A percentile compares a stretch with the other conserved stretches of the same genome.
Evolutionary conservation across 495 filamentous ascomycete genomes (phyloP).

Genomic region (Aspergillus ostianus): DNA sequence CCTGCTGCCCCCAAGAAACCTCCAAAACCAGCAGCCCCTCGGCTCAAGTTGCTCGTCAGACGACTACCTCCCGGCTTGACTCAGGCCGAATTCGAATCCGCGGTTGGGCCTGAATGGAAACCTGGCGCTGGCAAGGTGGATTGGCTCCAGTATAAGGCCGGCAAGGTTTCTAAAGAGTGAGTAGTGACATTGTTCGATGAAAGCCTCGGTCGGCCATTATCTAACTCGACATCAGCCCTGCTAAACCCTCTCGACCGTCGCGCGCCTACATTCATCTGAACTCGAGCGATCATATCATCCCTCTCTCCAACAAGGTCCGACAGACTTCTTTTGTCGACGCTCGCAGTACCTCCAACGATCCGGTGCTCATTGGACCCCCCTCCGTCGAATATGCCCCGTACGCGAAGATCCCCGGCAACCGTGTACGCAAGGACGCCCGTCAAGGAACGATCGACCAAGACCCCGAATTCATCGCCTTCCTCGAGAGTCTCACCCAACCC

Average conservation of each 20-base stretch:
- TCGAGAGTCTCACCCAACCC: slow-evolving; percentile 82
- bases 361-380: slow-evolving; percentile 69
- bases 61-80: slow-evolving; percentile 84
- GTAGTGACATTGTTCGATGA: slow-evolving; percentile 17
- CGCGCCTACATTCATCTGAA: slow-evolving; percentile 77
- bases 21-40: slow-evolving; percentile 58
- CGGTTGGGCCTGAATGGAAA: slow-evolving; percentile 82
- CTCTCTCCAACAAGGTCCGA: slow-evolving; percentile 66
- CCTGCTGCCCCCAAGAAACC: slow-evolving; percentile 33
- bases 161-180: slow-evolving; percentile 88
- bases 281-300: slow-evolving; percentile 54
- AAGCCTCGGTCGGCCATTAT: background rate
- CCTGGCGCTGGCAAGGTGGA: slow-evolving; percentile 75
- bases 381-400: slow-evolving; percentile 79
- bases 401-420: slow-evolving; percentile 72
- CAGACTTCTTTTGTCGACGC: slow-evolving; percentile 68
- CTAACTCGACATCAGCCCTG: slow-evolving; percentile 51
- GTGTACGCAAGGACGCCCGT: slow-evolving; percentile 69
- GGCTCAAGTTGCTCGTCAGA: slow-evolving; percentile 82
- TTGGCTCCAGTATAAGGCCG: slow-evolving; percentile 73
- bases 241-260: slow-evolving; percentile 72
- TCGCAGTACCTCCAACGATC: slow-evolving; percentile 63
- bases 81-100: slow-evolving; percentile 68
- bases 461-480: slow-evolving; percentile 88
- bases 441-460: slow-evolving; percentile 97